phyloP scores from a whole-genome alignment of 2,329 filamentous ascomycete species.

The Madurella fahalii region DNA sequence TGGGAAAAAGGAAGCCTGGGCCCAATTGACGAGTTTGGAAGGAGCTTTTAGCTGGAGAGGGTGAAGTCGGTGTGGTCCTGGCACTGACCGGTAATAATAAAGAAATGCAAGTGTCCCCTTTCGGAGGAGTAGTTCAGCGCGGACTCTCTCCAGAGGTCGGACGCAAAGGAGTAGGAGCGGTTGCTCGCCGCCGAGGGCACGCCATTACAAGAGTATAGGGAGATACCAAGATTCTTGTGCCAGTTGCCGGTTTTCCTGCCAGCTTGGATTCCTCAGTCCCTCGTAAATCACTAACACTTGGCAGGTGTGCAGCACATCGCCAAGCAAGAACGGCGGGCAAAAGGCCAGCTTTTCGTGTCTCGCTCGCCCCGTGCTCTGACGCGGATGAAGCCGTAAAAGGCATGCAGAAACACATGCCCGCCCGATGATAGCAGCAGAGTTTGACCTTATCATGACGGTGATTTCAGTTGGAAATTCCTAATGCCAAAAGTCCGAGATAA shows the following conservation, averaged over 20 bases:
- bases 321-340: not conserved
- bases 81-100: not conserved
- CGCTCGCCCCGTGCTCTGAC: not conserved
- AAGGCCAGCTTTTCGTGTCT: not conserved
- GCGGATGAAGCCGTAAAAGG: constrained; percentile 12
- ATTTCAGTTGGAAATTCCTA: constrained; percentile 36
- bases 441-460: constrained; percentile 31
- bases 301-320: not conserved
- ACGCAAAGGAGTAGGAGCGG: too few relatives aligned
- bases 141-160: too few relatives aligned
- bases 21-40: constrained; percentile 5
- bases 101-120: not conserved
- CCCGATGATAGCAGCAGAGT: constrained; percentile 21
- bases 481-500: constrained; percentile 33
- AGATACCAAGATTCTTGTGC: not conserved
- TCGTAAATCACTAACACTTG: constrained; percentile 1
- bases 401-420: constrained; percentile 18
- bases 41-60: not conserved
- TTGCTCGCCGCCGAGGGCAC: too few relatives aligned
- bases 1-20: constrained; percentile 7
- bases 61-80: not conserved
- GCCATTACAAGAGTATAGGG: not conserved
- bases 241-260: constrained; percentile 2
- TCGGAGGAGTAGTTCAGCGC: too few relatives aligned
- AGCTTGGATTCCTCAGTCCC: not conserved